These are phyloP conservation scores for Astrocystis sublimbata DNA, from an alignment of 495 filamentous ascomycete genomes.

Conservation along the genomic window DNA sequence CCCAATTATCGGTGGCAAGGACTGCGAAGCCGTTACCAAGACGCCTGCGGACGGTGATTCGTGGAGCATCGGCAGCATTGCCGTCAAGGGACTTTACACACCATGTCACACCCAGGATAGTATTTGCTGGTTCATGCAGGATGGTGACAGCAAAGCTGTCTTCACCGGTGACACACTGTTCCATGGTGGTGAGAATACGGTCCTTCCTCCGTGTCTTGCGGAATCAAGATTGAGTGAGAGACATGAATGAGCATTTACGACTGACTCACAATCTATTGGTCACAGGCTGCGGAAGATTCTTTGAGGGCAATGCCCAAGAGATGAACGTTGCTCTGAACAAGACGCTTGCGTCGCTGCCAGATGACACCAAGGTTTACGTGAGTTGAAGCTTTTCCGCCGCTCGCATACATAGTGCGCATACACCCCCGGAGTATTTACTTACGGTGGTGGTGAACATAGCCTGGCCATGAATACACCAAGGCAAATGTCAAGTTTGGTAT, in stretches of 20 bases:
- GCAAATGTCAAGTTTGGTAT: constrained; percentile 84
- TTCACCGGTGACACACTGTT: constrained; percentile 98
- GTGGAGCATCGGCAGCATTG: constrained; percentile 85
- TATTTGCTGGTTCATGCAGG: constrained; percentile 86
- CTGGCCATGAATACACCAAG: constrained; percentile 97
- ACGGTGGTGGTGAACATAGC: constrained; percentile 45
- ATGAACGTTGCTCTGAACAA: constrained; percentile 93
- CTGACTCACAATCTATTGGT: constrained; percentile 4
- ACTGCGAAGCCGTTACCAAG: constrained; percentile 76
- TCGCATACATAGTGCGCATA: not conserved
- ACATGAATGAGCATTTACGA: not conserved
- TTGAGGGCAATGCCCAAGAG: constrained; percentile 85
- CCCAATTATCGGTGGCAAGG: constrained; percentile 81
- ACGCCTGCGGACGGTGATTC: constrained; percentile 72
- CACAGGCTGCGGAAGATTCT: constrained; percentile 96
- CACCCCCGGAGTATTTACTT: not conserved
- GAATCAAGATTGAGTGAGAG: not conserved
- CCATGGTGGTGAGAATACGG: constrained; percentile 66
- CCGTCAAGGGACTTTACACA: constrained; percentile 87
- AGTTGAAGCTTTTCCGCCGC: constrained; percentile 29
- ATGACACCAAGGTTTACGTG: constrained; percentile 93
- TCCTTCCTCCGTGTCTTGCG: not conserved
- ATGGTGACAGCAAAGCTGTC: constrained; percentile 75
- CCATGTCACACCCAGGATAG: constrained; percentile 98
- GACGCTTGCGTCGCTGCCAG: constrained; percentile 75